Percentiles rank a stretch among this genome's conserved stretches.
These are phyloP conservation scores for Coniferiporia weirii DNA, from an alignment of 1,284 basidiomycete genomes.

Conservation along the genomic window DNA sequence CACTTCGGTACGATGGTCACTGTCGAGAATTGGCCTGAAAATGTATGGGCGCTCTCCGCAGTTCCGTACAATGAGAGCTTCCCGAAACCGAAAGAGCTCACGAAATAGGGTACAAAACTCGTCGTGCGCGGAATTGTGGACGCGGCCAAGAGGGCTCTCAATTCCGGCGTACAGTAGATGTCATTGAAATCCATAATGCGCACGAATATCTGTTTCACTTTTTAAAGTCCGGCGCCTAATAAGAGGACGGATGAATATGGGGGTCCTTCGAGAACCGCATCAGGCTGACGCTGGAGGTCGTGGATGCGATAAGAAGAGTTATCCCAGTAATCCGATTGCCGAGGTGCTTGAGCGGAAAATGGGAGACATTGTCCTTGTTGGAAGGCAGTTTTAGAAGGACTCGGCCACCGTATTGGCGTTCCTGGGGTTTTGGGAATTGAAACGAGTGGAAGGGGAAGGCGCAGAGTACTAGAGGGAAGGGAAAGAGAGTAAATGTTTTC, in stretches of 20 bases:
- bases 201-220: too few species aligned
- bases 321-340: conserved; percentile 39
- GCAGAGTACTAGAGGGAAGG: neutral
- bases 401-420: conserved; percentile 40
- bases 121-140: conserved; percentile 44
- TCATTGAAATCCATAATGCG: conserved; percentile 36
- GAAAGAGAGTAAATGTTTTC: neutral
- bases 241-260: conserved; percentile 57
- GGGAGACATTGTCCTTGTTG: conserved; percentile 42
- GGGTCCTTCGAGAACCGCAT: conserved; percentile 50
- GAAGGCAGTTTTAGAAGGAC: conserved; percentile 54
- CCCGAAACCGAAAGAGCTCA: conserved; percentile 50
- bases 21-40: conserved; percentile 39
- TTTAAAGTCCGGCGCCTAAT: conserved; percentile 39
- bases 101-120: conserved; percentile 39
- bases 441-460: conserved; percentile 23
- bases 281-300: conserved; percentile 44
- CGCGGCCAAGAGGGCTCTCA: conserved; percentile 38
- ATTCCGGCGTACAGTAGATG: conserved; percentile 42
- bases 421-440: conserved; percentile 30
- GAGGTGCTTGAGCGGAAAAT: conserved; percentile 34
- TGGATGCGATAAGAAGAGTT: conserved; percentile 36
- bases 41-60: conserved; percentile 34
- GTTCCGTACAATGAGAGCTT: conserved; percentile 40
- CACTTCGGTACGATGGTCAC: conserved; percentile 8